Base-by-base conservation (phyloP, 2,329 filamentous ascomycete genomes). In the Dothiorella sarmentorum region DNA sequence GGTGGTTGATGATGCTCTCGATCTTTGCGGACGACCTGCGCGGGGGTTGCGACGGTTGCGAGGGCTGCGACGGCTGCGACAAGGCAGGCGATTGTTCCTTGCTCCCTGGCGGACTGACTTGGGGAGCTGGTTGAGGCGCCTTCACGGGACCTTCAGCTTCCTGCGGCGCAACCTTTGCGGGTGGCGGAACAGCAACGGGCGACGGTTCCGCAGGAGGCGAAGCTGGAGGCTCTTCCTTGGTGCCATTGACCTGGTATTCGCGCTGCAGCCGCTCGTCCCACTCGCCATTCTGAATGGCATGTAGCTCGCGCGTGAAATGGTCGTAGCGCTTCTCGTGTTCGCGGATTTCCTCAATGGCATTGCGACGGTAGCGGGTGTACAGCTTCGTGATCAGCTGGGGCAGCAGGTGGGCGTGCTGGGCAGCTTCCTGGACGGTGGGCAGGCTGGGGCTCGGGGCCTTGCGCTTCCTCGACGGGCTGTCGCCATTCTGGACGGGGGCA, bases 321-420 rank as follows among this genome's bases (percentile, higher is more conserved):
- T 82, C 80, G 68, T 87, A 88, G 53, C 78, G 80, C 60, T 79
- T 80, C 76, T 97, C 92, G 62, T 94, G 87, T 58, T 88, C 83
- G 60, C 82, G 80, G 60, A 97, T 89, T 66, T 87, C 82, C 58
- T 78, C 77, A n/a, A 91, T 81, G 49, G 87, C 78, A 42, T 86
- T 78, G 44, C 88, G 84, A 63, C 86, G 82, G 70, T 95, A 97
- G 62, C 84, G 81, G 11, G 83, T 80, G 69, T 94, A 95, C 1
- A 96, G 79, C 63, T 87, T 85, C 59, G 87, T 80, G 47, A 95
- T 82, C 43, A 96, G 75, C 26, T 80, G 76, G 1, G 89, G 88
- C 2, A 95, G 78, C 63, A 88, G 84, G 51, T 88, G 83, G 26
- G 82, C 72, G 70, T 91, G 84, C 62, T 86, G 80, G 57, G 82